Base-by-base conservation (phyloP, 805 yeast species). In the Candida khao-thaluensis region DNA sequence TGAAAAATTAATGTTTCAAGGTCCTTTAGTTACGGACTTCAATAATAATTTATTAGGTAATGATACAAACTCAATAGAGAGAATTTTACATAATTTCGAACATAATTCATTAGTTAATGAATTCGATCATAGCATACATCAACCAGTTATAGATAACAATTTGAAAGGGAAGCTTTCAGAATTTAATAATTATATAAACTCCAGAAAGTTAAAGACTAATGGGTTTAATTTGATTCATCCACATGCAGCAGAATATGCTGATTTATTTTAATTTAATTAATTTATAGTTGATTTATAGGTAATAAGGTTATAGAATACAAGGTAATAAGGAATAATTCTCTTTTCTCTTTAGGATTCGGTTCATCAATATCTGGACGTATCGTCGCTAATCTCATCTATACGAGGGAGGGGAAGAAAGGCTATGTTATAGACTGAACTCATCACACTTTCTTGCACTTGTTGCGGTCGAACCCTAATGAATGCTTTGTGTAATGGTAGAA, bases 241-340 rank as follows among this genome's bases (percentile, higher is more conserved):
- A 6, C 71, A 66, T 39, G 62, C 61, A 28, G 71, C 72, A 14
- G 72, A 68, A 45, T 68, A 60, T 57, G 72, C 72, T 17, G 74
- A 68, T 46, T 66, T 68, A 48, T 68, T 62, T 49, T 67, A 57
- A 36, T 9, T 16, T 27, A 17, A 24, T 7, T 26, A 26, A 8
- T 24, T 24, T 8, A 26, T 16, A 16, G 23, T n/a, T n/a, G n/a
- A n/a, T n/a, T n/a, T n/a, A n/a, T n/a, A n/a, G n/a, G n/a, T n/a
- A n/a, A n/a, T n/a, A n/a, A n/a, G n/a, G n/a, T n/a, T 24, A 35
- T 35, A 35, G 33, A 35, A 23, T 23, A 23, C 7, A 23, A 10
- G 26, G n/a, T n/a, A n/a, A n/a, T n/a, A n/a, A n/a, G n/a, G n/a
- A 7, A 7, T 23, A 23, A 23, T 23, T 23, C 8, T 23, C 8